Base-by-base conservation (phyloP, 2,329 filamentous ascomycete species). In the Cladosporium sp. region DNA sequence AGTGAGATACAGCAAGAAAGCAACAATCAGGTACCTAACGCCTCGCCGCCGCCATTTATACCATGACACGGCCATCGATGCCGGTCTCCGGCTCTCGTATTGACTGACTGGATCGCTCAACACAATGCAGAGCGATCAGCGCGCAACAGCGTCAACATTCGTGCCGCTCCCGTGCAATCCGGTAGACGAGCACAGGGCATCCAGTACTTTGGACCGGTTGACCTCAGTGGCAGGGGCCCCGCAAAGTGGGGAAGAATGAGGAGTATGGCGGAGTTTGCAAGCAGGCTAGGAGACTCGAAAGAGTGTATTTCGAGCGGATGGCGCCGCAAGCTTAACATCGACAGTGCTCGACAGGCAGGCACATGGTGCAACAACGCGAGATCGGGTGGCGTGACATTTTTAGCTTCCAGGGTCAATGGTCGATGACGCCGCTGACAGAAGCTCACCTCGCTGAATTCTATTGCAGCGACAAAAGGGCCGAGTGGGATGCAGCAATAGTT, bases 381-480 rank as follows among this genome's bases (percentile, higher is more conserved):
- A 44, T 33, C 8, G 10, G 12, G 61, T 63, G 61, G 61, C 61
- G 61, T 63, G 61, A 63, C 50, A 46, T 57, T 33, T 55, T 21
- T 57, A 21, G 23, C 31, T 23, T 37, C 21, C 33, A 21, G 21
- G 55, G 21, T 57, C 29, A 33, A 55, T 55, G 55, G 21, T 57
- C 29, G 21, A 55, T 55, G 52, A 29, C 52, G 52, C 52, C 52
- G 28, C 52, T 55, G 52, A 55, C 52, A 33, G 29, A 29, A 31
- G 31, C 52, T 55, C 52, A 18, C 10, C 52, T 28, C 26, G 46
- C 46, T 14, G 46, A 5, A n/a, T n/a, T 11, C 52, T 31, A 35
- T 56, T 63, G 18, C 28, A 44, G 61, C 61, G 61, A 63, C 33
- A 63, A 63, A 63, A 63, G 61, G 61, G 16, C 61, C 61, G 61